Conservation (phyloP, 2,329 filamentous ascomycete genomes). For the Penicillium sumatraense region DNA sequence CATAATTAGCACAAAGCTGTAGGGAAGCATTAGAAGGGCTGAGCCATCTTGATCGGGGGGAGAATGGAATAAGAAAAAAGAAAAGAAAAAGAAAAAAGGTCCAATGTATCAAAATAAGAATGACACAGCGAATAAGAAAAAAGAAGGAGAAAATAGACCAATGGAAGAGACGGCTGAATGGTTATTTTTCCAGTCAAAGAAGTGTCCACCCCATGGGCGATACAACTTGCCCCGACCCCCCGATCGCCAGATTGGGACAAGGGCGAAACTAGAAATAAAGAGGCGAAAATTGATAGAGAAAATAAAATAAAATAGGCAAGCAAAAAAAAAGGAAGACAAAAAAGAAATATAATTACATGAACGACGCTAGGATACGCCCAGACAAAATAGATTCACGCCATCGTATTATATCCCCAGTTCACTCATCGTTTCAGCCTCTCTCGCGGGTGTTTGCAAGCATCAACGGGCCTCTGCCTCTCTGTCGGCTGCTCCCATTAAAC, state of each 20-base stretch:
- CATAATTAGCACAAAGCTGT: slow-evolving; percentile 31
- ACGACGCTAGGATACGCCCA: slow-evolving; percentile 3
- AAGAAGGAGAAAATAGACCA: slow-evolving; percentile 5
- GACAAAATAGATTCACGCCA: slow-evolving; percentile 16
- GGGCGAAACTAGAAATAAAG: background rate
- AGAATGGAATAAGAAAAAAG: background rate
- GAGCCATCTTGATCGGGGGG: background rate
- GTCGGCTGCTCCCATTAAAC: background rate
- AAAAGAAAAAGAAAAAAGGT: slow-evolving; percentile 15
- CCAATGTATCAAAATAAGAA: slow-evolving; percentile 6
- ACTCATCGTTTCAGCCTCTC: slow-evolving; percentile 32
- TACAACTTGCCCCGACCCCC: background rate
- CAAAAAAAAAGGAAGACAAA: slow-evolving; percentile 15
- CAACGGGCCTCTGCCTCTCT: slow-evolving; percentile 8
- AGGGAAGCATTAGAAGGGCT: background rate
- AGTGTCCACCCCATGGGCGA: background rate
- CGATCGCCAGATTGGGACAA: background rate
- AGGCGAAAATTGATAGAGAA: slow-evolving; percentile 10
- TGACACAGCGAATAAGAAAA: background rate
- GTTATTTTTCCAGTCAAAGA: background rate
- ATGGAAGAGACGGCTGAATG: background rate
- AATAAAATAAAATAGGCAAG: slow-evolving; percentile 4
- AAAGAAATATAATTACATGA: background rate
- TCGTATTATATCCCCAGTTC: slow-evolving; percentile 21
- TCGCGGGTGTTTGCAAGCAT: slow-evolving; percentile 23